Evolutionary conservation across 1,284 basidiomycete species (phyloP), one percentile per base, ranked within the genome.

Genomic region (Microbotryum scabiosae): DNA sequence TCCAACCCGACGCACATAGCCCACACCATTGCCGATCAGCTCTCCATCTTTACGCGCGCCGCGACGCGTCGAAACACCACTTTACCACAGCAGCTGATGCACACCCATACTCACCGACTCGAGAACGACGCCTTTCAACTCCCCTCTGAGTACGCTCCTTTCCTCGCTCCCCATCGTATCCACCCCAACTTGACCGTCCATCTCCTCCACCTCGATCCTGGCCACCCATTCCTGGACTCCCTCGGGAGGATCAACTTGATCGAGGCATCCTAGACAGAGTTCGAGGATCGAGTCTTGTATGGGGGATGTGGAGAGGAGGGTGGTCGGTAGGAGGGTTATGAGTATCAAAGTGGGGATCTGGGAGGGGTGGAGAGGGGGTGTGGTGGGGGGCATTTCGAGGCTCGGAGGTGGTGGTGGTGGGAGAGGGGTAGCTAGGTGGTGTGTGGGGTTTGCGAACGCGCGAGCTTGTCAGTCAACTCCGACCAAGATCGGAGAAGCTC

Each of bases 221-320:
- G 14, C 5, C 9, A 62, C 10, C 61, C 64, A 65, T 6, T 4
- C 28, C 4, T 59, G 8, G n/a, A 64, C 43, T 3, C 21, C 26
- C 1, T 1, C 1, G 0, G 57, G 56, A 2, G 32, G 47, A 5
- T 20, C 12, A 1, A 16, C 21, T 43, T 54, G 51, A 25, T 50
- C 25, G n/a, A 51, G 45, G 8, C 30, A 46, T 4, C 36, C 26
- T 20, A 65, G 51, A 6, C 48, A 47, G 50, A 48, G 41, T 5
- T 57, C 47, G 46, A 57, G 28, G 51, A 63, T 45, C 21, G 23
- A 6, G 46, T 58, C 48, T 51, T 59, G 54, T 51, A 57, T 46
- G 25, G 55, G 44, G 14, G 28, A 32, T 3, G 46, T 32, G 21
- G 30, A 30, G 30, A n/a, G 9, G 45, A 46, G 10, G 1, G 46